Base-by-base conservation (phyloP, 352 stramenopile genomes). In the Phytophthora pistaciae region DNA sequence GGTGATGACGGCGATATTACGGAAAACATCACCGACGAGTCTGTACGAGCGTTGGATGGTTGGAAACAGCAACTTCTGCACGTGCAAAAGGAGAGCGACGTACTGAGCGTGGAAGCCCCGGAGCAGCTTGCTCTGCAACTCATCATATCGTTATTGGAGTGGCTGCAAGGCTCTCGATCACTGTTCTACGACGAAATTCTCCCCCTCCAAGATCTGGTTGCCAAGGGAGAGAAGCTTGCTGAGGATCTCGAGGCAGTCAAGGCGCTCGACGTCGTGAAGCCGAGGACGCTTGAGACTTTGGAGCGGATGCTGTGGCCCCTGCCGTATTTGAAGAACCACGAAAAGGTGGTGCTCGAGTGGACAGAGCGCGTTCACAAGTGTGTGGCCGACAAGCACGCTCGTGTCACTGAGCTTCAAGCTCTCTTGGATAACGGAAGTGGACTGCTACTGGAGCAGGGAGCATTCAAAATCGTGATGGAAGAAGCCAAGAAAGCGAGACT, bases 101-200 rank as follows among this genome's bases (percentile, higher is more conserved):
- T 94, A 10, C 86, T 94, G 11, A 96, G 89, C 29, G 85, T 89
- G 0, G 75, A 87, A 63, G 75, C 82, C 9, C 87, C 88, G 0
- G 86, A 96, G 62, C 71, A 88, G 29, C 68, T 88, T 20, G 75
- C 68, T 9, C 59, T 94, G 16, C 56, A 31, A 10, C 64, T 84
- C 14, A 77, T 91, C n/a, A 61, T 90, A 58, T 82, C 88, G 49
- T 63, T 94, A 48, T 65, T 96, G 13, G 78, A 91, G 55, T 96
- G 90, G 90, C 80, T 95, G 25, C 83, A 94, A 62, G 85, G 76
- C 40, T 82, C 88, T 49, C 78, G 88, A 6, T 93, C 85, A 0
- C 82, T 95, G 42, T 94, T 96, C 59, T 94, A 95, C 57, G 87
- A 94, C 46, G 86, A 95, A 31, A 68, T 79, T 60, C 76, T 94